Percentiles rank a stretch among this genome's conserved stretches.
Evolutionary conservation across 2,329 filamentous ascomycete species (phyloP).

Genomic region (Exserohilum turcica): DNA sequence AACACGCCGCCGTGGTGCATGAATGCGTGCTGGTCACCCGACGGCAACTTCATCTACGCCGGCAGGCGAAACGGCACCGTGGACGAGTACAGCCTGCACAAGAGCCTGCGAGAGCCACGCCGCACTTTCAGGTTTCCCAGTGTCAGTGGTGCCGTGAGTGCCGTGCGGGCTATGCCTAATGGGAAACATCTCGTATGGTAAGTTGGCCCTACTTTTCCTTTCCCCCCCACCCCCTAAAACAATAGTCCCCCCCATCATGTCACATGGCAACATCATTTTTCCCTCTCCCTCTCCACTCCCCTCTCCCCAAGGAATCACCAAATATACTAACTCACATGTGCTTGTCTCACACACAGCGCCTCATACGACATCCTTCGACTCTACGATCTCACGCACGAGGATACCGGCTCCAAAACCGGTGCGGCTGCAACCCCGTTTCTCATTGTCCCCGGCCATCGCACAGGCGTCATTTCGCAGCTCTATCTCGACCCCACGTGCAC

Average conservation of each 20-base stretch:
- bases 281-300: too few relatives aligned
- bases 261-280: not conserved
- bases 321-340: slow-evolving; percentile 13
- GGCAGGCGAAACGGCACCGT: slow-evolving; percentile 90
- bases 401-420: slow-evolving; percentile 63
- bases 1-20: slow-evolving; percentile 95
- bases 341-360: slow-evolving; percentile 61
- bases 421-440: slow-evolving; percentile 82
- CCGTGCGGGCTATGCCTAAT: slow-evolving; percentile 88
- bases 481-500: slow-evolving; percentile 86
- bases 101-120: slow-evolving; percentile 74
- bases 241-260: not conserved
- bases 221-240: not conserved
- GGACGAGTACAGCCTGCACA: slow-evolving; percentile 90
- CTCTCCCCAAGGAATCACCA: not conserved
- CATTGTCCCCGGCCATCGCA: slow-evolving; percentile 90
- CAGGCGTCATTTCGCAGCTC: slow-evolving; percentile 83
- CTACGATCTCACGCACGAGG: slow-evolving; percentile 75
- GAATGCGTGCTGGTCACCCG: slow-evolving; percentile 93
- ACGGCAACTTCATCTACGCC: slow-evolving; percentile 94
- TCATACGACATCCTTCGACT: slow-evolving; percentile 91
- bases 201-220: too few relatives aligned
- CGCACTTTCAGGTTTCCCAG: slow-evolving; percentile 85
- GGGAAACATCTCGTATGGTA: slow-evolving; percentile 88
- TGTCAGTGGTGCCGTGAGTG: slow-evolving; percentile 87